Conservation (phyloP, 2,329 filamentous ascomycete species). For the Blumeria hordei region DNA sequence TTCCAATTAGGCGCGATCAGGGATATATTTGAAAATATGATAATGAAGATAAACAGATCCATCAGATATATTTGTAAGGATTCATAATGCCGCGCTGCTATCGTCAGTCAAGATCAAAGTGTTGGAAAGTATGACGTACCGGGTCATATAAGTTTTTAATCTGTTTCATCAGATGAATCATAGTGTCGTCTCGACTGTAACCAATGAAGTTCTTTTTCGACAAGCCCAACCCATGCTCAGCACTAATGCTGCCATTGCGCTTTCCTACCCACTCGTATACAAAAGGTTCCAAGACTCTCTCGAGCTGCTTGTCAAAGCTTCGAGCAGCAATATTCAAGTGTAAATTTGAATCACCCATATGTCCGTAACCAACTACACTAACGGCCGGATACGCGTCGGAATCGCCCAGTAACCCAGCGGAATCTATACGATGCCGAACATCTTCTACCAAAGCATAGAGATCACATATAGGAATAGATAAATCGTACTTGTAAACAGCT, state of each 20-base stretch:
- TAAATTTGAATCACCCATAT: slow-evolving; percentile 93
- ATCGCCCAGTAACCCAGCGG: slow-evolving; percentile 55
- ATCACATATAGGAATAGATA: slow-evolving; percentile 74
- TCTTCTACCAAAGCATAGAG: slow-evolving; percentile 83
- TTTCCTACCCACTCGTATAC: slow-evolving; percentile 93
- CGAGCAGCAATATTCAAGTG: slow-evolving; percentile 77
- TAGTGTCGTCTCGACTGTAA: slow-evolving; percentile 73
- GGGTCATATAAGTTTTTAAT: slow-evolving; percentile 88
- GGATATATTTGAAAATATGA: too few relatives aligned
- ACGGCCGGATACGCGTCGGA: slow-evolving; percentile 56
- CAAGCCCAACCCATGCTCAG: slow-evolving; percentile 81
- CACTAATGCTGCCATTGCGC: slow-evolving; percentile 78
- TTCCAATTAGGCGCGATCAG: too few relatives aligned
- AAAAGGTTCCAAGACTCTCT: slow-evolving; percentile 73
- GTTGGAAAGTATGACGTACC: slow-evolving; percentile 27
- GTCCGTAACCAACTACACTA: slow-evolving; percentile 84
- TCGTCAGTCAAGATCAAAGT: slow-evolving; percentile 7
- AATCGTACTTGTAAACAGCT: slow-evolving; percentile 94
- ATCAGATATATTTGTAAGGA: slow-evolving; percentile 80
- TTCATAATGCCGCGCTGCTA: slow-evolving; percentile 90
- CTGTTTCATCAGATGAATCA: slow-evolving; percentile 80
- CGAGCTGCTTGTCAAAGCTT: slow-evolving; percentile 66
- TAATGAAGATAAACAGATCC: too few relatives aligned
- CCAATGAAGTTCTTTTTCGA: slow-evolving; percentile 53
- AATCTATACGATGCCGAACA: slow-evolving; percentile 43